Percentiles rank a stretch among this genome's conserved stretches.
These are phyloP conservation scores for Boletellus deceptivus DNA, from an alignment of 1,284 basidiomycete species.

Conservation along the genomic window DNA sequence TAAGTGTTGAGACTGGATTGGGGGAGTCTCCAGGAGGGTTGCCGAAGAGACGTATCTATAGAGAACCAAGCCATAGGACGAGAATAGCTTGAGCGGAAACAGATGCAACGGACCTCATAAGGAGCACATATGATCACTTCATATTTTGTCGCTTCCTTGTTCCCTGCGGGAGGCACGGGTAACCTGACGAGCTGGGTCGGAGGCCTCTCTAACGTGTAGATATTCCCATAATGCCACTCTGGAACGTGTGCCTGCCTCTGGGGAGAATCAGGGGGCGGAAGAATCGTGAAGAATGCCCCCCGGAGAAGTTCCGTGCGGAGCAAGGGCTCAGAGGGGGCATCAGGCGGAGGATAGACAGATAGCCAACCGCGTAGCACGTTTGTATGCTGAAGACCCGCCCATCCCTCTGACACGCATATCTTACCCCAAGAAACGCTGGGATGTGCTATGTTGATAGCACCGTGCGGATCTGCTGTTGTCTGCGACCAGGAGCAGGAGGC, in stretches of 20 bases:
- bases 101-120: conserved; percentile 24
- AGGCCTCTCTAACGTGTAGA: conserved; percentile 58
- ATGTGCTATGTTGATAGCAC: conserved; percentile 57
- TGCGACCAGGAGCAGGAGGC: conserved; percentile 62
- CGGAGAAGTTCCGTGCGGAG: conserved; percentile 49
- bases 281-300: conserved; percentile 66
- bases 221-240: conserved; percentile 72
- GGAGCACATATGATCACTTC: conserved; percentile 49
- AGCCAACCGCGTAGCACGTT: conserved; percentile 61
- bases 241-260: conserved; percentile 34
- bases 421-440: conserved; percentile 60
- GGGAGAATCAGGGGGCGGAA: conserved; percentile 39
- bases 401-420: conserved; percentile 72
- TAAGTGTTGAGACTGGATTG: conserved; percentile 52
- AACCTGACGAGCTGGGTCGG: conserved; percentile 49
- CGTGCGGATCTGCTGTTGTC: conserved; percentile 39
- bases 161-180: conserved; percentile 39
- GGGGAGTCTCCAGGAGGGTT: conserved; percentile 50
- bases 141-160: conserved; percentile 55
- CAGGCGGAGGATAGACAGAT: conserved; percentile 50
- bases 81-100: not conserved
- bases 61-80: not conserved
- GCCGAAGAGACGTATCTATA: conserved; percentile 75
- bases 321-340: conserved; percentile 34
- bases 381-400: conserved; percentile 78